These are phyloP conservation scores for Cadophora sp. DNA, from an alignment of 2,329 filamentous ascomycete species.

Conservation along the genomic window DNA sequence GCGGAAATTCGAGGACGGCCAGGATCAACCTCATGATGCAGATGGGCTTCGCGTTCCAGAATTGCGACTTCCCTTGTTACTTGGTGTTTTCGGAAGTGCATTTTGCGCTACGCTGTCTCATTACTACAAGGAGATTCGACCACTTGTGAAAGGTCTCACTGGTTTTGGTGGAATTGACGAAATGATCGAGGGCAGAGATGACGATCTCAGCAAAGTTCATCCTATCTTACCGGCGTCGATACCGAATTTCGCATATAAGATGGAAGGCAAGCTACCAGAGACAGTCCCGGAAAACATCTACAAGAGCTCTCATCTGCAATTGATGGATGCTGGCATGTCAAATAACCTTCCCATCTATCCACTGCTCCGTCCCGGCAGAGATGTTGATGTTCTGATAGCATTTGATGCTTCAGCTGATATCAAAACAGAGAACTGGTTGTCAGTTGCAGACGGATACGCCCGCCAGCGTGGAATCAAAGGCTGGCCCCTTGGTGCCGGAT, in stretches of 20 bases:
- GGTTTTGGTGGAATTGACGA: slow-evolving; percentile 81
- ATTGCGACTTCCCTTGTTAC: slow-evolving; percentile 78
- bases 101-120: slow-evolving; percentile 96
- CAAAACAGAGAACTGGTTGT: slow-evolving; percentile 94
- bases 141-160: slow-evolving; percentile 74
- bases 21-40: slow-evolving; percentile 68
- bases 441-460: slow-evolving; percentile 91
- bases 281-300: slow-evolving; percentile 82
- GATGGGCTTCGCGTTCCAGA: slow-evolving; percentile 80
- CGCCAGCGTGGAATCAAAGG: slow-evolving; percentile 88
- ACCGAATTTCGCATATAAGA: slow-evolving; percentile 86
- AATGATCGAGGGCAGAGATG: slow-evolving; percentile 80
- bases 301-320: slow-evolving; percentile 72
- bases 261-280: slow-evolving; percentile 76
- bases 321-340: slow-evolving; percentile 99
- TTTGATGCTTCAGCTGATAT: slow-evolving; percentile 94
- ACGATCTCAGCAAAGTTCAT: slow-evolving; percentile 89
- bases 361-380: slow-evolving; percentile 82
- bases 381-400: slow-evolving; percentile 88
- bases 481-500: slow-evolving; percentile 94
- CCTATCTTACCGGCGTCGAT: slow-evolving; percentile 91
- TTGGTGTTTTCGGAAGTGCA: slow-evolving; percentile 96
- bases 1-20: slow-evolving; percentile 77
- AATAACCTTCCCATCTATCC: slow-evolving; percentile 98
- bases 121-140: slow-evolving; percentile 94